Evolutionary conservation across 2,329 filamentous ascomycete genomes (phyloP), one percentile per base, ranked within the genome.

Genomic region (Chaetomium globosum): DNA sequence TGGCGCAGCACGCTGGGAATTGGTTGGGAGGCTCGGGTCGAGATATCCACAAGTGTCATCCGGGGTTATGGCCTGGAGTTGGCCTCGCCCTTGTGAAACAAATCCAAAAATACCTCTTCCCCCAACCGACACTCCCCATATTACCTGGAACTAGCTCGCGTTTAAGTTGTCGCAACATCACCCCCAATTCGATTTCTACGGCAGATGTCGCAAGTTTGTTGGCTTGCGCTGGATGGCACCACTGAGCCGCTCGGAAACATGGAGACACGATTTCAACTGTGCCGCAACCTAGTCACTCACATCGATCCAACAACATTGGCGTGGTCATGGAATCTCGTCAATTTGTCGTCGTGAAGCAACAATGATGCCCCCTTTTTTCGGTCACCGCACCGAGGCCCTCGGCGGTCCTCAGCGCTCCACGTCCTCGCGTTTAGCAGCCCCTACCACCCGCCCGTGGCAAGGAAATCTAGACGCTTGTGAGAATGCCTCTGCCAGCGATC

Each of bases 371-470:
- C 77, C 78, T 76, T 77, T 75, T 66, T 67, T 66, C 67, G 58
- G 52, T 54, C 75, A 79, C 80, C 81, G 80, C 80, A 81, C 76
- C 77, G 74, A 80, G 81, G 81, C 49, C 85, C 85, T 70, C 84
- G 81, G 83, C 83, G 81, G 84, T 86, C 85, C 83, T 79, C 80
- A 83, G 82, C 81, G 78, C 80, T 83, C 84, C 85, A 86, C 84
- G 81, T 86, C 84, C 83, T 87, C 84, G 78, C 80, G 80, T 79
- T 78, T 74, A 76, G 75, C 71, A 73, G 73, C 73, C 52, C 73
- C 73, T 55, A 63, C 69, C 69, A 69, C 64, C 65, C 62, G 65
- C 62, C 76, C 69, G 72, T 73, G 67, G 59, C 71, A 72, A 71
- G 71, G 75, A 74, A 73, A 70, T 74, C 76, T 74, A 76, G 79